Base-by-base conservation (phyloP, 352 stramenopile species). In the Pythium pectinolyticum region DNA sequence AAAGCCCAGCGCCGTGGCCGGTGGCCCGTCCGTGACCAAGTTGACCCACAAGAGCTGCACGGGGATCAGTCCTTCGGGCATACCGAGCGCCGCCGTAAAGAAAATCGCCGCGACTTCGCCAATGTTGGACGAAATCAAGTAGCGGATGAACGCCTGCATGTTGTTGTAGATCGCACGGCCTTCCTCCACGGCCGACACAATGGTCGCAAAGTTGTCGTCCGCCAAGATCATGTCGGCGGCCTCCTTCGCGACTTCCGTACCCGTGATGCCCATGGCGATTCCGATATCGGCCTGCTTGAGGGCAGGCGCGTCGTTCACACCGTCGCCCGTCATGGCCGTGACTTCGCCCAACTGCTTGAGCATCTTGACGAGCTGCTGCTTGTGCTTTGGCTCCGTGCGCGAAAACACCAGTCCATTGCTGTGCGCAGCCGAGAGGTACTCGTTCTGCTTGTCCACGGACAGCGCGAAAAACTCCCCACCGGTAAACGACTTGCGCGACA, bases 1-100 rank as follows among this genome's bases (percentile, higher is more conserved):
- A n/a, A 99, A 99, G 27, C 97, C 97, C 6, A 99, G 86, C 17
- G 97, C 96, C 19, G 97, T 99, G 2, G 97, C 98, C 17, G 97
- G 97, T 28, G 96, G 97, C 28, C 97, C 97, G 75, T 99, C 98
- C 12, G 97, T 99, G 34, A 99, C 97, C 19, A 99, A 81, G 79
- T 99, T 99, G n/a, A 99, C 96, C 97, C 97, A 99, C 14, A 99
- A 77, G 14, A 99, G 81, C 75, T 99, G 97, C 62, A 99, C 97
- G 2, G 98, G 95, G 54, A 97, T 99, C 22, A 99, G 78, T 24
- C 94, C 94, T 71, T 99, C 97, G 0, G 97, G 97, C 30, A 99
- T 84, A 39, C 97, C 97, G 30, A 98, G 77, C 12, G 97, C 78
- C 6, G 96, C 95, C 20, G 96, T 97, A 69, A 99, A 97, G 71